Conservation (phyloP, 2,329 filamentous ascomycete species). For the Sporothrix protearum region DNA sequence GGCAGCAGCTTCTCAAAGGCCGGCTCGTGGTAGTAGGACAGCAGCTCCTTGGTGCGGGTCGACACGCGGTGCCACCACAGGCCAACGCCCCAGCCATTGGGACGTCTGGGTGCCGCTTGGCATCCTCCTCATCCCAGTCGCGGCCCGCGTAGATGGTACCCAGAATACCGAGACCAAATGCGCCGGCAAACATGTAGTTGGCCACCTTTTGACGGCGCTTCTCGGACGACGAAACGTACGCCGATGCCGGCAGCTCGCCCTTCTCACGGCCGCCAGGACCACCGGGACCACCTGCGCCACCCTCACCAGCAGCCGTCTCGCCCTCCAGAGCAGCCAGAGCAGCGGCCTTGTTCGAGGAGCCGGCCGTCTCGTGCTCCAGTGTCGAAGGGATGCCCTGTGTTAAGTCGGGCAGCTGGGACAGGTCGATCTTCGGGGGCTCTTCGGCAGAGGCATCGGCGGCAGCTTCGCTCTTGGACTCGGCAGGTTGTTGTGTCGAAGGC, state of each 20-base stretch:
- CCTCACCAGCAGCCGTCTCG: conserved; percentile 37
- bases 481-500: conserved; percentile 17
- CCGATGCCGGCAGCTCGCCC: conserved; percentile 68
- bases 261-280: conserved; percentile 51
- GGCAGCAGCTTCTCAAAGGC: conserved; percentile 91
- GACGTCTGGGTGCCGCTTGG: conserved; percentile 63
- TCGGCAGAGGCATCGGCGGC: conserved; percentile 32
- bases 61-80: conserved; percentile 78
- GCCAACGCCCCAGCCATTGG: conserved; percentile 71
- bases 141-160: conserved; percentile 75
- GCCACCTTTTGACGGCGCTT: conserved; percentile 72
- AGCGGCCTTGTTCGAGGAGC: conserved; percentile 40
- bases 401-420: conserved; percentile 77
- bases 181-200: conserved; percentile 66
- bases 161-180: conserved; percentile 54
- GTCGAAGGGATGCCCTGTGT: conserved; percentile 95
- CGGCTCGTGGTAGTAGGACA: conserved; percentile 93
- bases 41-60: conserved; percentile 69
- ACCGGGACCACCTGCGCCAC: conserved; percentile 46
- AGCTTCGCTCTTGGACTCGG: conserved; percentile 26
- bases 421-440: conserved; percentile 43
- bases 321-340: conserved; percentile 38
- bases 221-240: conserved; percentile 89
- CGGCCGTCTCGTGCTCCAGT: conserved; percentile 68
- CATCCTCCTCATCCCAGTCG: conserved; percentile 81